These are phyloP conservation scores for Pleurotus giganteus DNA, from an alignment of 768 basidiomycete genomes.

Conservation along the genomic window DNA sequence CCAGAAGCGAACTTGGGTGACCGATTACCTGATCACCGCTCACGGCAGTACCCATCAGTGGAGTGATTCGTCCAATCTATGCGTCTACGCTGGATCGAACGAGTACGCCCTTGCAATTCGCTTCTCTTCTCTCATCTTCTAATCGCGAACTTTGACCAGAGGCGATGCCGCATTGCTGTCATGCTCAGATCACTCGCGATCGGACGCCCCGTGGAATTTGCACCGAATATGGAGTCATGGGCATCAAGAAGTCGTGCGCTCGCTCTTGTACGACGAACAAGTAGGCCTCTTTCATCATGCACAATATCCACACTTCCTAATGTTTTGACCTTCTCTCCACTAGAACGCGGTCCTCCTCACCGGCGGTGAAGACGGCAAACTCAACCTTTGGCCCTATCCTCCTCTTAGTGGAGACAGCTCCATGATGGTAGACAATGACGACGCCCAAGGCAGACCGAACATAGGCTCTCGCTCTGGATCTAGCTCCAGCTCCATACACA, in stretches of 20 bases:
- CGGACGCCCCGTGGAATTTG: constrained; percentile 46
- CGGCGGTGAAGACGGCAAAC: constrained; percentile 50
- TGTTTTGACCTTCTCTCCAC: background rate
- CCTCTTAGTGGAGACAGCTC: background rate
- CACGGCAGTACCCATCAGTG: constrained; percentile 28
- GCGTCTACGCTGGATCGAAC: constrained; percentile 71
- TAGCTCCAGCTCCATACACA: background rate
- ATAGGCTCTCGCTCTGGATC: background rate
- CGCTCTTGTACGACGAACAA: constrained; percentile 53
- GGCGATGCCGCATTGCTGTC: constrained; percentile 60
- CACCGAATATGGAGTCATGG: constrained; percentile 48
- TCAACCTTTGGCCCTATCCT: constrained; percentile 38
- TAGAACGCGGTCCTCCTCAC: constrained; percentile 43
- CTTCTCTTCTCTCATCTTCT: background rate
- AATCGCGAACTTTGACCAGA: constrained; percentile 26
- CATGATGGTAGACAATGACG: constrained; percentile 26
- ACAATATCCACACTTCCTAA: background rate
- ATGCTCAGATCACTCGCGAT: constrained; percentile 33
- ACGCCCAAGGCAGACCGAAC: background rate
- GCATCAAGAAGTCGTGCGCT: constrained; percentile 57
- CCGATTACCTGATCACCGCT: constrained; percentile 70
- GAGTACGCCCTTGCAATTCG: constrained; percentile 44
- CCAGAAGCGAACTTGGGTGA: constrained; percentile 64
- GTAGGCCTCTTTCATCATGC: constrained; percentile 25
- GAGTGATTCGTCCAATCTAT: constrained; percentile 31